These are phyloP conservation scores for Zygosaccharomyces sapae DNA, from an alignment of 1,139 yeast species.

Conservation along the genomic window DNA sequence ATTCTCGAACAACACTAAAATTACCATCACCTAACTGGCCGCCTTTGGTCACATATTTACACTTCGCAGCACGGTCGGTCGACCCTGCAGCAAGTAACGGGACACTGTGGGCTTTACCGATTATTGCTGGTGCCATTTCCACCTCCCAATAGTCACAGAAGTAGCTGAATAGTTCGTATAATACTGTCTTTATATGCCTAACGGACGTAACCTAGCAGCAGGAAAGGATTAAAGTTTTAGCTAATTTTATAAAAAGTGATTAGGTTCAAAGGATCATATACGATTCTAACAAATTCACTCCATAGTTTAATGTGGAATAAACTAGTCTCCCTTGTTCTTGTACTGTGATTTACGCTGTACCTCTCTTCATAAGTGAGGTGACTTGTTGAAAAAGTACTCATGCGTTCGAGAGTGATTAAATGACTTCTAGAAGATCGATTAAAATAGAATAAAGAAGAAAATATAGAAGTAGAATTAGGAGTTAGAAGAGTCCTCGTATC, in stretches of 20 bases:
- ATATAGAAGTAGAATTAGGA: neutral
- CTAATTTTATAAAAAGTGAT: too few species aligned
- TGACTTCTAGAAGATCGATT: neutral
- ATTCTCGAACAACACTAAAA: slow-evolving; percentile 36
- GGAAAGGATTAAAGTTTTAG: too few species aligned
- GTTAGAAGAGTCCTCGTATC: neutral
- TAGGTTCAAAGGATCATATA: neutral
- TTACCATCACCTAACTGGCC: slow-evolving; percentile 35
- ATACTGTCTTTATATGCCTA: too few species aligned
- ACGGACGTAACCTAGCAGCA: too few species aligned
- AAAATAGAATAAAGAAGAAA: neutral
- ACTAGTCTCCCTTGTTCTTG: neutral
- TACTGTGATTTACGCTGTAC: slow-evolving; percentile 1
- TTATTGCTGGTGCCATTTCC: neutral
- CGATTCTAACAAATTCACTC: neutral
- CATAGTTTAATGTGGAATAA: neutral
- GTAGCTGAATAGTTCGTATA: too few species aligned
- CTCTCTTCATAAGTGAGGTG: slow-evolving; percentile 1
- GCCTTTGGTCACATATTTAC: slow-evolving; percentile 31
- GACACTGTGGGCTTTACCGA: neutral
- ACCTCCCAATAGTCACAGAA: too few species aligned
- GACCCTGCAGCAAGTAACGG: slow-evolving; percentile 12
- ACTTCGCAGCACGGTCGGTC: slow-evolving; percentile 15
- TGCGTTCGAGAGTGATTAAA: neutral
- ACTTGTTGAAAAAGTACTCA: neutral